Evolutionary conservation across 345 rosid species (phyloP).

Genomic region (Populus tremula): DNA sequence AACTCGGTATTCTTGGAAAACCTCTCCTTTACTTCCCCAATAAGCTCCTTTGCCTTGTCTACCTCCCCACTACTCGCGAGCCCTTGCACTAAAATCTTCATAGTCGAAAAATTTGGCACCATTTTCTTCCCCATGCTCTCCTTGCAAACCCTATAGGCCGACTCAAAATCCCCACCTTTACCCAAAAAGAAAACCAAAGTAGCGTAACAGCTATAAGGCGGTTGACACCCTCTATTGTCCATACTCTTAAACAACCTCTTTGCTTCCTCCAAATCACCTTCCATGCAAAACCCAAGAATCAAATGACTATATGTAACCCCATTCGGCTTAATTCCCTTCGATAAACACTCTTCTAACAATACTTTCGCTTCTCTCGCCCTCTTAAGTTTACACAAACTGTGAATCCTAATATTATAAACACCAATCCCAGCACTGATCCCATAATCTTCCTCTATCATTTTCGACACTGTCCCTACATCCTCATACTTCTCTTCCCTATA

Average conservation of each 20-base stretch:
- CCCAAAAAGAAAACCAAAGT: constrained; percentile 57
- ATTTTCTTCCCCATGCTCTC: constrained; percentile 66
- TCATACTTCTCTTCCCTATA: constrained; percentile 67
- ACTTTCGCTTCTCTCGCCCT: constrained; percentile 58
- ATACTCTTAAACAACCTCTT: constrained; percentile 60
- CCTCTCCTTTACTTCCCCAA: constrained; percentile 50
- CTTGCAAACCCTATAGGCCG: constrained; percentile 51
- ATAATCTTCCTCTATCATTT: constrained; percentile 54
- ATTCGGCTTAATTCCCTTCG: constrained; percentile 47
- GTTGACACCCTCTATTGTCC: constrained; percentile 44
- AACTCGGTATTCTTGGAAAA: constrained; percentile 43
- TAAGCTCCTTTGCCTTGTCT: constrained; percentile 57
- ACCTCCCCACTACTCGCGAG: constrained; percentile 49
- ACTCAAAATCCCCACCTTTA: constrained; percentile 59
- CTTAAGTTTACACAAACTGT: constrained; percentile 59
- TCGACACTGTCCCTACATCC: constrained; percentile 65
- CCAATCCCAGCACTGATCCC: constrained; percentile 37
- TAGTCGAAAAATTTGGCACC: constrained; percentile 59
- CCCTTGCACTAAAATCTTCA: constrained; percentile 69
- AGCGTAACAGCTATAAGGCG: constrained; percentile 53
- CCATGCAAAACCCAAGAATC: constrained; percentile 74
- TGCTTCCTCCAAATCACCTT: constrained; percentile 61
- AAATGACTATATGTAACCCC: constrained; percentile 44
- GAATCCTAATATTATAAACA: constrained; percentile 58
- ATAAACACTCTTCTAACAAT: constrained; percentile 55